Evolutionary conservation across 2,329 filamentous ascomycete species (phyloP), one percentile per base, ranked within the genome.

Genomic region (Pezicula rhizophila): DNA sequence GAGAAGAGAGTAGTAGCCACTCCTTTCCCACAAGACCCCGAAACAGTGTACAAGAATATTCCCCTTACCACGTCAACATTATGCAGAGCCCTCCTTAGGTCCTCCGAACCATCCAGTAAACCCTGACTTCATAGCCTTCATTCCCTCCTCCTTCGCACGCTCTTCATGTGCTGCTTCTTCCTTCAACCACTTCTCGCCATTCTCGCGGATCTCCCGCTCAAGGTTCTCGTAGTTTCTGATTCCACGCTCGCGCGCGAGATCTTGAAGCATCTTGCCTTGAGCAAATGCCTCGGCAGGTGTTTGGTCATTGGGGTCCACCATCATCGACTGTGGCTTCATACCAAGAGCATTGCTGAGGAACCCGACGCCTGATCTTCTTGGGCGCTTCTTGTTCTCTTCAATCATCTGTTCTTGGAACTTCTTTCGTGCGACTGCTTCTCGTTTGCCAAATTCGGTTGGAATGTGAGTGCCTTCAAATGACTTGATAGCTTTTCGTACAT

Each of bases 191-290:
- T 92, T 89, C 67, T 92, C 89, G 46, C 91, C 93, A 65, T 97
- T 93, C 68, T 95, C 87, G 42, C 86, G 79, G 60, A 99, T 95
- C 72, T 96, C 87, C 70, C 84, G 85, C 69, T 97, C 92, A 53
- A 97, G 78, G 58, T 84, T 71, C 73, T 95, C 82, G 70, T 97
- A 99, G 69, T 91, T 87, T 67, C 85, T 85, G 71, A 91, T 87
- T 31, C 93, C 93, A 44, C 90, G 80, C 71, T 99, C 93, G 44
- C 93, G 84, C 45, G 93, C 90, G 67, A 95, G 84, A 64, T 99
- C 93, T 70, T 91, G 90, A 57, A 96, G 75, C 89, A 97, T 96
- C 79, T 97, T 99, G 60, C 92, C 93, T 68, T 96, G 84, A 2
- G 87, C 84, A 53, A 93, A 80, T 11, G 87, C 89, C 65, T 95